These are phyloP conservation scores for Clavispora carvajalis DNA, from an alignment of 805 yeast genomes.

Conservation along the genomic window DNA sequence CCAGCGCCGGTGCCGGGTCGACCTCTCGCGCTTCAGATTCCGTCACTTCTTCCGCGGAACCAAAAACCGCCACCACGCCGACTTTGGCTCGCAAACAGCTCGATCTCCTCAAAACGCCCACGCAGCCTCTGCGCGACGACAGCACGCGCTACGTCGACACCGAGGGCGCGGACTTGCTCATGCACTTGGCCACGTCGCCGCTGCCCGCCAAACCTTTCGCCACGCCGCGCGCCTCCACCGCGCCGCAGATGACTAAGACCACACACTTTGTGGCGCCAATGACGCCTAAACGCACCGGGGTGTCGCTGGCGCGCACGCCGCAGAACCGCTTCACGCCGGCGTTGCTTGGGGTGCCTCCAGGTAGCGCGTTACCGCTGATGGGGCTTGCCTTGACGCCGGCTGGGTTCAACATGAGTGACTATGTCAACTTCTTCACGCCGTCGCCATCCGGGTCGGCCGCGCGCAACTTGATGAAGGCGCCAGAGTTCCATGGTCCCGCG, in stretches of 20 bases:
- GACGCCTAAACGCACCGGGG: constrained; percentile 36
- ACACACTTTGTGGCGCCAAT: constrained; percentile 33
- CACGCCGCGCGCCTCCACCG: constrained; percentile 23
- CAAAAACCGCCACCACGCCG: constrained; percentile 23
- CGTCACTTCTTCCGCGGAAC: no score
- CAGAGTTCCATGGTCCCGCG: constrained; percentile 34
- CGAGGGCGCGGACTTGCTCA: constrained; percentile 78
- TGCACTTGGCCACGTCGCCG: constrained; percentile 83
- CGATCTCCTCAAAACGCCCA: constrained; percentile 30
- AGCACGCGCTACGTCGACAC: constrained; percentile 26
- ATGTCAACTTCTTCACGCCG: constrained; percentile 74
- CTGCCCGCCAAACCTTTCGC: constrained; percentile 47
- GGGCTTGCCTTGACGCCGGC: constrained; percentile 50
- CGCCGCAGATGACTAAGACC: constrained; percentile 7
- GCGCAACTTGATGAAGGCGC: constrained; percentile 30
- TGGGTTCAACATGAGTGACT: constrained; percentile 78
- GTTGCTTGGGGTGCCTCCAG: constrained; percentile 23
- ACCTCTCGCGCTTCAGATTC: no score
- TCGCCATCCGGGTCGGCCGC: constrained; percentile 36
- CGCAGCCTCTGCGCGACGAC: constrained; percentile 23
- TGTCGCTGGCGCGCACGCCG: constrained; percentile 28
- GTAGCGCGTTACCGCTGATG: constrained; percentile 32
- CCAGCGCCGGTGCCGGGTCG: neutral
- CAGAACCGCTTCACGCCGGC: constrained; percentile 40
- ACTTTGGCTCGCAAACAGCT: constrained; percentile 23